Evolutionary conservation across 1,284 basidiomycete species (phyloP).

Genomic region (Athelia sp.): DNA sequence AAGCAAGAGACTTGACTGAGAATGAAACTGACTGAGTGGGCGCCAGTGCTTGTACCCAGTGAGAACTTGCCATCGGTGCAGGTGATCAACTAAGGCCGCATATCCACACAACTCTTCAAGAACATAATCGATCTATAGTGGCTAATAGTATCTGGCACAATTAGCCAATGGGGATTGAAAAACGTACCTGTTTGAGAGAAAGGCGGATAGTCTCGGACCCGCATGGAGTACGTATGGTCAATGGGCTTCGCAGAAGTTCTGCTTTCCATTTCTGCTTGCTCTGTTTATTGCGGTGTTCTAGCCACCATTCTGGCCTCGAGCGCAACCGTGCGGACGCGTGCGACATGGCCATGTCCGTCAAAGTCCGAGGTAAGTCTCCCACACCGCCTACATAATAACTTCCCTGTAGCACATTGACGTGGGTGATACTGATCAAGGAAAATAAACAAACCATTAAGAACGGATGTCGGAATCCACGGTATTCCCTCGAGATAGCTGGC

Average conservation of each 20-base stretch:
- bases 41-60: neutral
- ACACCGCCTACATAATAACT: conserved; percentile 4
- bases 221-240: conserved; percentile 32
- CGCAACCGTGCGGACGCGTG: conserved; percentile 40
- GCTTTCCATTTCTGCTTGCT: conserved; percentile 28
- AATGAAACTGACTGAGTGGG: conserved; percentile 1
- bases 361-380: conserved; percentile 40
- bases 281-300: conserved; percentile 19
- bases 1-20: conserved; percentile 49
- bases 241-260: conserved; percentile 23
- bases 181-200: conserved; percentile 36
- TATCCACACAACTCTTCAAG: conserved; percentile 47
- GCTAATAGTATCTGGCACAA: no score
- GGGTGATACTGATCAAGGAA: neutral
- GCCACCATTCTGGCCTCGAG: conserved; percentile 38
- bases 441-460: conserved; percentile 33
- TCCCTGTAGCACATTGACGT: neutral
- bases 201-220: conserved; percentile 25
- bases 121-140: conserved; percentile 39
- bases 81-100: conserved; percentile 33
- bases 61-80: conserved; percentile 29
- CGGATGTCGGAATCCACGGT: conserved; percentile 41
- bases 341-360: conserved; percentile 45
- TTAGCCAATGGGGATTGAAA: neutral
- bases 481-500: no score